Evolutionary conservation across 164 flowering plant genomes (phyloP).

Genomic region (Chimonanthus praecox): DNA sequence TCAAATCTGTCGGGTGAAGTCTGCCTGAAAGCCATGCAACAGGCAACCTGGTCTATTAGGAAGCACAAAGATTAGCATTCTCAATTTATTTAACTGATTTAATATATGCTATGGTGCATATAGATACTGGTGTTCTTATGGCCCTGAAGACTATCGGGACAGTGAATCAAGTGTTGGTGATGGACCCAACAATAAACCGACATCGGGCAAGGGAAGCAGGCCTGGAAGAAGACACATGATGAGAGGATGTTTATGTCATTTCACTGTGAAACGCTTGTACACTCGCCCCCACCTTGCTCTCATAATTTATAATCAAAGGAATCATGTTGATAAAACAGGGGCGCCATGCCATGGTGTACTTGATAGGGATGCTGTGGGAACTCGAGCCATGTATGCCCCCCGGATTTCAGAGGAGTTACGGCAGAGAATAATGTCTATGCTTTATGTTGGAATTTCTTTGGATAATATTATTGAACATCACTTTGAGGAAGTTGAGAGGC

Average conservation of each 20-base stretch:
- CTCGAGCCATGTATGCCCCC: conserved; percentile 59
- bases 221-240: conserved; percentile 61
- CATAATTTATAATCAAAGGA: conserved; percentile 47
- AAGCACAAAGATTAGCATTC: too few relatives aligned
- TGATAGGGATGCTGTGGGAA: conserved; percentile 52
- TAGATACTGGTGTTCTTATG: conserved; percentile 67
- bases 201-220: conserved; percentile 55
- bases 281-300: conserved; percentile 54
- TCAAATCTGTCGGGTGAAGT: too few relatives aligned
- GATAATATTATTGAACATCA: conserved; percentile 49
- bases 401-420: conserved; percentile 49
- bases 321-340: conserved; percentile 48
- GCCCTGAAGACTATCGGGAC: conserved; percentile 59
- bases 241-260: conserved; percentile 65
- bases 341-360: conserved; percentile 53
- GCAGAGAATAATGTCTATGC: conserved; percentile 51
- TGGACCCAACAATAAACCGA: conserved; percentile 31
- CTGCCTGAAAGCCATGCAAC: too few relatives aligned
- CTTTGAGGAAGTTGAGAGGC: conserved; percentile 57
- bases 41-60: too few relatives aligned
- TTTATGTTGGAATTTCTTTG: conserved; percentile 42
- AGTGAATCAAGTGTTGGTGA: conserved; percentile 30
- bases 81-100: too few relatives aligned
- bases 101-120: too few relatives aligned
- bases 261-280: conserved; percentile 55